These are phyloP conservation scores for Houttuynia cordata DNA, from an alignment of 164 flowering plant genomes.

Conservation along the genomic window DNA sequence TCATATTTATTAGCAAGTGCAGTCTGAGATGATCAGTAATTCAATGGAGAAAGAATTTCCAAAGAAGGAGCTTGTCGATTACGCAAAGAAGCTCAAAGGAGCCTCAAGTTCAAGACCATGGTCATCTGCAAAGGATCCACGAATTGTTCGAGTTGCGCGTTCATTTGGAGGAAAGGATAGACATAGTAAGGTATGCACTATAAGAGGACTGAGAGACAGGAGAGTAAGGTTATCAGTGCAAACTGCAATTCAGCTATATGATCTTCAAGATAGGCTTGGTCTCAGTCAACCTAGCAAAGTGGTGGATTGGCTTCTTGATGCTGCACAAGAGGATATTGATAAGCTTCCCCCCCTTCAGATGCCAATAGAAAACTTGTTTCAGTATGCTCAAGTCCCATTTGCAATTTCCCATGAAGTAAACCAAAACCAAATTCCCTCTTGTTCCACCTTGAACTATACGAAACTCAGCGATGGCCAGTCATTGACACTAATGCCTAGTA, in stretches of 20 bases:
- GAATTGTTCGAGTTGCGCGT: slow-evolving; percentile 64
- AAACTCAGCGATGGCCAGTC: no score
- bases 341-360: slow-evolving; percentile 69
- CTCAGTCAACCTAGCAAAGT: slow-evolving; percentile 80
- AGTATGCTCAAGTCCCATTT: slow-evolving; percentile 20
- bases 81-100: slow-evolving; percentile 19
- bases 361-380: slow-evolving; percentile 25
- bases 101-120: slow-evolving; percentile 38
- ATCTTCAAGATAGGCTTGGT: slow-evolving; percentile 79
- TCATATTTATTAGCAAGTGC: neutral
- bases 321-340: slow-evolving; percentile 57
- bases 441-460: neutral
- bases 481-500: neutral
- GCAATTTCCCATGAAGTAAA: slow-evolving; percentile 1
- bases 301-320: slow-evolving; percentile 76
- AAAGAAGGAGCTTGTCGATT: slow-evolving; percentile 23
- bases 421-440: neutral
- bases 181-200: slow-evolving; percentile 80
- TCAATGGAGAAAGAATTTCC: slow-evolving; percentile 24
- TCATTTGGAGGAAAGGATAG: slow-evolving; percentile 81
- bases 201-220: slow-evolving; percentile 72
- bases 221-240: slow-evolving; percentile 80
- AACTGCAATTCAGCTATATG: slow-evolving; percentile 80
- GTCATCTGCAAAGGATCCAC: slow-evolving; percentile 55
- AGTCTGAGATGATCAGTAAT: slow-evolving; percentile 22